phyloP scores from a whole-genome alignment of 495 filamentous ascomycete species.

The Hypoxylon lienhwacheense region DNA sequence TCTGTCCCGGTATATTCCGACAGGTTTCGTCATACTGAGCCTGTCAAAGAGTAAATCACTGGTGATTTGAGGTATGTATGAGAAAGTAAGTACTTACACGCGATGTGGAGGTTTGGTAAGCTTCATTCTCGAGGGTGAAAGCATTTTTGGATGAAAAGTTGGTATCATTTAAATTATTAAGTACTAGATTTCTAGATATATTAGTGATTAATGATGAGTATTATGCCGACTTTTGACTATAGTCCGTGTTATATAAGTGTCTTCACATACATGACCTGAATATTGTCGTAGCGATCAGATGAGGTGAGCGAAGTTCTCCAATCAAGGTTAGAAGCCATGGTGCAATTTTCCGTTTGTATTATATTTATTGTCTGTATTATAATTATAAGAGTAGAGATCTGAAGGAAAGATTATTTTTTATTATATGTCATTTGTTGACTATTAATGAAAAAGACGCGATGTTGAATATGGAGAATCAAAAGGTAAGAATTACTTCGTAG shows the following conservation, averaged over 20 bases:
- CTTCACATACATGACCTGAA: conserved; percentile 51
- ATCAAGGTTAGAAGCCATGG: conserved; percentile 37
- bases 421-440: too few relatives aligned
- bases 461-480: too few relatives aligned
- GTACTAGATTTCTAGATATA: conserved; percentile 23
- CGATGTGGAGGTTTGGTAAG: conserved; percentile 46
- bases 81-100: conserved; percentile 37
- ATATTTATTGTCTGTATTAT: background rate
- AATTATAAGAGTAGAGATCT: background rate
- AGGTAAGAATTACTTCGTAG: too few relatives aligned
- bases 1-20: conserved; percentile 26
- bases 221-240: too few relatives aligned
- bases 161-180: conserved; percentile 22
- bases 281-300: conserved; percentile 55
- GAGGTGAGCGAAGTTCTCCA: conserved; percentile 50
- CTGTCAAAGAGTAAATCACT: conserved; percentile 40
- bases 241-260: too few relatives aligned
- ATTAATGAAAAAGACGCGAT: too few relatives aligned
- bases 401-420: background rate
- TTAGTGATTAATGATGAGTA: background rate
- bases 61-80: background rate
- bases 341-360: too few relatives aligned
- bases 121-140: conserved; percentile 46
- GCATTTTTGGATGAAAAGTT: conserved; percentile 29
- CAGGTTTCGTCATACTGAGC: conserved; percentile 50